phyloP scores from a whole-genome alignment of 106 monocot species.

The Acanthochlamys bracteata region DNA sequence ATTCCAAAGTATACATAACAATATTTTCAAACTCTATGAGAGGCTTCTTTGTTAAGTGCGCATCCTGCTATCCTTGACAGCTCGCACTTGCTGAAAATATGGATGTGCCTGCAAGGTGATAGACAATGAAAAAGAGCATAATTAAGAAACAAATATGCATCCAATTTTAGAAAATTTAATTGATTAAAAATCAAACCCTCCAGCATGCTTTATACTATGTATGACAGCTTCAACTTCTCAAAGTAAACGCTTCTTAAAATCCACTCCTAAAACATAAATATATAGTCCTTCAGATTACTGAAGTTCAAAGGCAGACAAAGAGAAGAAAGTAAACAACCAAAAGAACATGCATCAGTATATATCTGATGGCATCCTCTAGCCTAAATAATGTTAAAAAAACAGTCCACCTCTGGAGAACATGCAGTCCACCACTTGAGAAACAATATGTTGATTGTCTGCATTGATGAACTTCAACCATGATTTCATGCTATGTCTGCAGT shows the following conservation, averaged over 20 bases:
- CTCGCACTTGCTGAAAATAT: slow-evolving; percentile 73
- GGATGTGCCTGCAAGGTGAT: slow-evolving; percentile 50
- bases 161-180: no score
- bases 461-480: slow-evolving; percentile 82
- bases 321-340: no score
- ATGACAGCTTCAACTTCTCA: no score
- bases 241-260: background rate
- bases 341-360: no score
- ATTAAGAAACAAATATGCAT: background rate
- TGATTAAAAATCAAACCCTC: no score
- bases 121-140: background rate
- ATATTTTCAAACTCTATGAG: no score
- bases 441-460: slow-evolving; percentile 69
- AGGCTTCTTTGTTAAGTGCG: slow-evolving; percentile 10
- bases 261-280: background rate
- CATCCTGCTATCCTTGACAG: slow-evolving; percentile 63
- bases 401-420: background rate
- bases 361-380: no score
- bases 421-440: slow-evolving; percentile 12
- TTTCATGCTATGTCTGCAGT: slow-evolving; percentile 73
- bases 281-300: background rate
- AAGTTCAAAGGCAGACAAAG: no score
- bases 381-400: background rate
- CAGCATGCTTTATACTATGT: no score
- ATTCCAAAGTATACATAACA: no score